Evolutionary conservation across 2,329 filamentous ascomycete genomes (phyloP), one percentile per base, ranked within the genome.

Genomic region (Curvularia lunata): DNA sequence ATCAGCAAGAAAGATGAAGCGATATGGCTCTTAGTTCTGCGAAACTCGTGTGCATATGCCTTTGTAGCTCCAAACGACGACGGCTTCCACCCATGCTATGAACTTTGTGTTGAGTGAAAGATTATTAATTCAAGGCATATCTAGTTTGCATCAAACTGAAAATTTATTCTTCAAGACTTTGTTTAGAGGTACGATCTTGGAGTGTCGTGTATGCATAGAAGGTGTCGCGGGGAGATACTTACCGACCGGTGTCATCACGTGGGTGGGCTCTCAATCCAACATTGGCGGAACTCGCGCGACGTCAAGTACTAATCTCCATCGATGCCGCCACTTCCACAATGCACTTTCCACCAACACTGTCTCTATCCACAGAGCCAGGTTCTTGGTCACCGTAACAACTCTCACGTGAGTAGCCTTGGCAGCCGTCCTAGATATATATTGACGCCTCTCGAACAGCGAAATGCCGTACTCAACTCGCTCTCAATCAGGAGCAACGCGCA

Each of bases 401-500:
- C 10, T 46, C 3, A 12, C 5, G 8, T 7, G 9, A 19, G 2
- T 6, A 30, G 25, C 25, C 8, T 45, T 10, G 6, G 2, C 45
- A 32, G 7, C 46, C 21, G 27, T 16, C 16, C 13, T 28, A 13
- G 5, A 12, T 13, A 9, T 28, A 19, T 19, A 13, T 5, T 28
- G n/a, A 30, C 9, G 27, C 7, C 10, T 47, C 30, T 19, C 18
- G 27, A 30, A 9, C 16, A 47, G 27, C 28, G 28, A 18, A 32
- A 47, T 47, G 43, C 13, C 43, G 43, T n/a, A 58, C 19, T 40
- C 21, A 27, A 3, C 41, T 42, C 34, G 3, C 16, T 16, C 45
- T 19, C 40, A 30, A 23, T 38, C 48, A 10, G 50, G 54, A 30
- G 47, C 54, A 16, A 58, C 52, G 28, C 64, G 67, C 57, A 73